A percentile compares a stretch with the other conserved stretches of the same genome.
Evolutionary conservation across 768 basidiomycete genomes (phyloP).

Genomic region (Rhodotorula taiwanensis): DNA sequence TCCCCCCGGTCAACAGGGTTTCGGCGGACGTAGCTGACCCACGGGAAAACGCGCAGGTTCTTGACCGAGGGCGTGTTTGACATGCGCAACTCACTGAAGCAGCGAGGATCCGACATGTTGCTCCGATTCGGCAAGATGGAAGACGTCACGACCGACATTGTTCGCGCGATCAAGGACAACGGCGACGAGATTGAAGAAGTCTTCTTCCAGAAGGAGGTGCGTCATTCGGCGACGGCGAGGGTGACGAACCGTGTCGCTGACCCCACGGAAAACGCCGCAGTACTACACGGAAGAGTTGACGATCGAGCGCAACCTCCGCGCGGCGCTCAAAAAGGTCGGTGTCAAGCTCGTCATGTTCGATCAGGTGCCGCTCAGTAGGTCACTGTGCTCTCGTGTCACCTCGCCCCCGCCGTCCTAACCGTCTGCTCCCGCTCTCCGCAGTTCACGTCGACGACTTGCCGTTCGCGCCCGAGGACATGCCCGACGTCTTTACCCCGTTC

Average conservation of each 20-base stretch:
- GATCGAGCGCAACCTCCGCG: slow-evolving; percentile 24
- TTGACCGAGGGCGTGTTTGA: slow-evolving; percentile 41
- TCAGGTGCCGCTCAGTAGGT: slow-evolving; percentile 32
- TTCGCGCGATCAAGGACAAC: slow-evolving; percentile 40
- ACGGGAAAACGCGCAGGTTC: slow-evolving; percentile 39
- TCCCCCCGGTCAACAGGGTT: slow-evolving; percentile 36
- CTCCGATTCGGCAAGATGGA: slow-evolving; percentile 48
- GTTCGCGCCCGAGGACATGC: slow-evolving; percentile 41
- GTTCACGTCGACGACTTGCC: slow-evolving; percentile 44
- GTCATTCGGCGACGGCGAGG: slow-evolving; percentile 2
- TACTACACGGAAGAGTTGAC: slow-evolving; percentile 38
- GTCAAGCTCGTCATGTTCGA: slow-evolving; percentile 29
- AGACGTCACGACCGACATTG: slow-evolving; percentile 42
- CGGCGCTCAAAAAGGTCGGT: not conserved
- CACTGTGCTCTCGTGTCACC: slow-evolving; percentile 11
- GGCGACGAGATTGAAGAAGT: slow-evolving; percentile 43
- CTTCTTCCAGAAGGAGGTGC: slow-evolving; percentile 45
- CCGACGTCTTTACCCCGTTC: slow-evolving; percentile 49
- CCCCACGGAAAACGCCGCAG: not conserved
- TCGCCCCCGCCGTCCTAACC: slow-evolving; percentile 37
- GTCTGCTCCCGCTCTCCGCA: not conserved
- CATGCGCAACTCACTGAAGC: slow-evolving; percentile 18
- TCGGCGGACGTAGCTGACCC: not conserved
- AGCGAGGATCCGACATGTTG: slow-evolving; percentile 41
- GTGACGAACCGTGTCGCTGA: too few relatives aligned